Conservation (phyloP, 257 asterid genomes). For the Cruciata laevipes region DNA sequence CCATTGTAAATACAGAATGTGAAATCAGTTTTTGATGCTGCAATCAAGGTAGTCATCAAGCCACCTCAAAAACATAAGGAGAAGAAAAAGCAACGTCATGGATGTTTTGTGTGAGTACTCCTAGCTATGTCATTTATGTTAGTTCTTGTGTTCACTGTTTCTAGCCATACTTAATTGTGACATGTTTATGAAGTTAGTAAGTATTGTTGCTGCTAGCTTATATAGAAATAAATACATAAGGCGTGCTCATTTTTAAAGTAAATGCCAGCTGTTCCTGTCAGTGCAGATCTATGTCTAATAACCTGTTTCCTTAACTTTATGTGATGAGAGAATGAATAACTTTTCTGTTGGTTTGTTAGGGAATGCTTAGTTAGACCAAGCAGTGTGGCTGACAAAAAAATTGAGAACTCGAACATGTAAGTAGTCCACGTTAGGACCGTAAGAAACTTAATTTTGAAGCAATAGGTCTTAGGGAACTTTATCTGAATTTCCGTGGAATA, state of each 20-base stretch:
- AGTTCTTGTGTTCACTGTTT: not conserved
- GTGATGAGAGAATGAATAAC: not conserved
- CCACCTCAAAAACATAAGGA: conserved; percentile 81
- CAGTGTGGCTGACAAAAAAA: not conserved
- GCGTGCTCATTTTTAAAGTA: not conserved
- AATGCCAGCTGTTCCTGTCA: conserved; percentile 3
- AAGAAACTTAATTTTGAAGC: not conserved
- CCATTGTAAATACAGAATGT: conserved; percentile 48
- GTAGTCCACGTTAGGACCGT: not conserved
- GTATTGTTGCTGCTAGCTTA: not conserved
- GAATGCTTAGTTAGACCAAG: not conserved
- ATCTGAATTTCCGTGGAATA: not conserved
- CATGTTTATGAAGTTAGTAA: not conserved
- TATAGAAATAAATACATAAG: not conserved
- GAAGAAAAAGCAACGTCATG: conserved; percentile 56
- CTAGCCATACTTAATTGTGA: not conserved
- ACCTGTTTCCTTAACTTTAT: not conserved
- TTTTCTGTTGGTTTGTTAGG: not conserved
- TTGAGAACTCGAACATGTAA: not conserved
- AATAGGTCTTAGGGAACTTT: not conserved
- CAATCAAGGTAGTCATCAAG: conserved; percentile 80
- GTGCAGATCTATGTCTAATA: not conserved
- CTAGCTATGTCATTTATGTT: not conserved
- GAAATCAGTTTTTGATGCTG: conserved; percentile 88
- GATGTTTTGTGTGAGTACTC: conserved; percentile 60